Evolutionary conservation across 345 rosid species (phyloP).

Genomic region (Sisymbrium irio): DNA sequence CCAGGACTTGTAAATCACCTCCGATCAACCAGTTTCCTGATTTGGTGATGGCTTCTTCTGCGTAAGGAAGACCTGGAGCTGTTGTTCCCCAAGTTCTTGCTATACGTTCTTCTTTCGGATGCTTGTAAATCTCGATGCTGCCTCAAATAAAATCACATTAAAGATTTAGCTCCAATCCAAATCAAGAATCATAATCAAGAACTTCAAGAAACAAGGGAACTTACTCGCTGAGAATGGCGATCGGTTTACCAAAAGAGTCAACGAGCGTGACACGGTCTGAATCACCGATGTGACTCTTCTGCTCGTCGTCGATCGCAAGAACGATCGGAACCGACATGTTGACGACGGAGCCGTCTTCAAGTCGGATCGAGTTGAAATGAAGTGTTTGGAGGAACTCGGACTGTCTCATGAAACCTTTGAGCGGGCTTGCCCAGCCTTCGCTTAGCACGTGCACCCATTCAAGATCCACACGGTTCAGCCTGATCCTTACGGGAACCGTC

Average conservation of each 20-base stretch:
- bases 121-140: conserved; percentile 93
- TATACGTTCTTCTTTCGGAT: conserved; percentile 88
- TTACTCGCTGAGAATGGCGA: conserved; percentile 83
- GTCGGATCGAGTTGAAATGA: conserved; percentile 93
- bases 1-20: conserved; percentile 88
- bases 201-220: conserved; percentile 13
- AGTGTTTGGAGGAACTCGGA: conserved; percentile 99
- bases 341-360: conserved; percentile 75
- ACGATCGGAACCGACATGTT: conserved; percentile 98
- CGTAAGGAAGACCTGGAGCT: conserved; percentile 83
- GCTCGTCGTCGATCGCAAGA: conserved; percentile 69
- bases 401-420: conserved; percentile 86
- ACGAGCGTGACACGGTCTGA: conserved; percentile 67
- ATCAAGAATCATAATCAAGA: not conserved
- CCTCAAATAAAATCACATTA: conserved; percentile 9
- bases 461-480: conserved; percentile 57
- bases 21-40: conserved; percentile 94
- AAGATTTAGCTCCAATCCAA: not conserved
- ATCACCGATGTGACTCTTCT: conserved; percentile 63
- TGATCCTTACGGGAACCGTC: conserved; percentile 46
- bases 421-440: conserved; percentile 99
- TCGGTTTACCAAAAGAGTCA: conserved; percentile 48
- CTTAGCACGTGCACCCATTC: conserved; percentile 94
- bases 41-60: conserved; percentile 65
- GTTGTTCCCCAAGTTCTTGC: conserved; percentile 98